Conservation (phyloP, 805 yeast species). For the Candida argentea region DNA sequence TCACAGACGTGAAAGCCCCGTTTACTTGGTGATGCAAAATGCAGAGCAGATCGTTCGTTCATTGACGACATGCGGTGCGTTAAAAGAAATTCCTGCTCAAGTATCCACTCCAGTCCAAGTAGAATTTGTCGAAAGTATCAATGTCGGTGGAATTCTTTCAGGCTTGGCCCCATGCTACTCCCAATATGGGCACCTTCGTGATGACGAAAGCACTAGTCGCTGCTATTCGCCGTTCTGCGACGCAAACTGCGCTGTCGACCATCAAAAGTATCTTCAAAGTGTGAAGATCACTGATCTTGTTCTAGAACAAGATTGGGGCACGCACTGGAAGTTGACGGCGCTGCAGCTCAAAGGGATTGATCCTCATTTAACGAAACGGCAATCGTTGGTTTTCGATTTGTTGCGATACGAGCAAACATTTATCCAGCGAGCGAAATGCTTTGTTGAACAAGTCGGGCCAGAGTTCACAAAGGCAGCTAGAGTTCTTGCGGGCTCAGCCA, state of each 20-base stretch:
- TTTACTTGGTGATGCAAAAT: conserved; percentile 40
- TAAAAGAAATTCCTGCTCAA: conserved; percentile 8
- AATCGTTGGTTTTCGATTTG: conserved; percentile 67
- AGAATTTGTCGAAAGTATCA: no score
- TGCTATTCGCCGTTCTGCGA: conserved; percentile 28
- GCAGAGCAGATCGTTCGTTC: conserved; percentile 39
- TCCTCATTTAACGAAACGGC: conserved; percentile 47
- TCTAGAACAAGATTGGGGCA: conserved; percentile 48
- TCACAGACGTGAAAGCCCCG: conserved; percentile 38
- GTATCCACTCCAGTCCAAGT: no score
- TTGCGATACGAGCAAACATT: conserved; percentile 63
- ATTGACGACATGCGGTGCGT: conserved; percentile 31
- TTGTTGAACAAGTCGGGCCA: conserved; percentile 39
- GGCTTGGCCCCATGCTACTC: conserved; percentile 40
- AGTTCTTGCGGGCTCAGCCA: conserved; percentile 11
- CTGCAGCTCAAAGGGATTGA: conserved; percentile 44
- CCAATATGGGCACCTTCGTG: conserved; percentile 8
- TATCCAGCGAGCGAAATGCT: conserved; percentile 55
- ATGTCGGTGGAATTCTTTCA: conserved; percentile 33
- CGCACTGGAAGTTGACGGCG: conserved; percentile 52
- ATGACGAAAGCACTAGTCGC: conserved; percentile 9
- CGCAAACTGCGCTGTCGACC: conserved; percentile 18
- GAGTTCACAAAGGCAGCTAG: conserved; percentile 24
- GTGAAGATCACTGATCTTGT: conserved; percentile 12
- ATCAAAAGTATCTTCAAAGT: conserved; percentile 11